Conservation (phyloP, 345 rosid genomes). For the Rhodamnia rubescens region DNA sequence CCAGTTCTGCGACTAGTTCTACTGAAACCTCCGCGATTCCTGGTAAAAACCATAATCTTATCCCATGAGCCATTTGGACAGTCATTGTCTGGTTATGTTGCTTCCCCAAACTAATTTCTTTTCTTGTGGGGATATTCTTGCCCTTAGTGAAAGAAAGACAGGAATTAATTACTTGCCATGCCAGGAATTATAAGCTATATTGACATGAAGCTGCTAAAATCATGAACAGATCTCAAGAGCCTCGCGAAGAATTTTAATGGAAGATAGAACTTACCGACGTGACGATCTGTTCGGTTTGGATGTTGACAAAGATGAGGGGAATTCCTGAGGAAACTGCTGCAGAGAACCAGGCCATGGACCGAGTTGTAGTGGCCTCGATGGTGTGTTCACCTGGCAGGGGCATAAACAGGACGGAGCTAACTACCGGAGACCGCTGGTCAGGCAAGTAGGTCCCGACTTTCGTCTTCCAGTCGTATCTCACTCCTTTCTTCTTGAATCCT, state of each 20-base stretch:
- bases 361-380: conserved; percentile 14
- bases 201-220: not conserved
- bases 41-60: conserved; percentile 41
- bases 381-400: conserved; percentile 11
- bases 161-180: not conserved
- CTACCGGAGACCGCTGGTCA: conserved; percentile 11
- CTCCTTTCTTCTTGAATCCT: conserved; percentile 18
- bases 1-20: conserved; percentile 10
- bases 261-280: conserved; percentile 5
- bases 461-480: conserved; percentile 30
- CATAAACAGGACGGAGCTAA: conserved; percentile 25
- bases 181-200: not conserved
- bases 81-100: conserved; percentile 9
- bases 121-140: conserved; percentile 3
- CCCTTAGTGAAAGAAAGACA: not conserved
- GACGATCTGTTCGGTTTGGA: conserved; percentile 33
- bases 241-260: not conserved
- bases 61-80: conserved; percentile 13
- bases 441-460: conserved; percentile 22
- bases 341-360: conserved; percentile 42
- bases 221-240: not conserved
- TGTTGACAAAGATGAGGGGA: conserved; percentile 46
- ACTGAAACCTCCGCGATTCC: conserved; percentile 21
- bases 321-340: conserved; percentile 35
- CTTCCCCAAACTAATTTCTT: conserved; percentile 10